These are phyloP conservation scores for Pelargonium citronellum DNA, from an alignment of 441 rosid genomes.

Conservation along the genomic window DNA sequence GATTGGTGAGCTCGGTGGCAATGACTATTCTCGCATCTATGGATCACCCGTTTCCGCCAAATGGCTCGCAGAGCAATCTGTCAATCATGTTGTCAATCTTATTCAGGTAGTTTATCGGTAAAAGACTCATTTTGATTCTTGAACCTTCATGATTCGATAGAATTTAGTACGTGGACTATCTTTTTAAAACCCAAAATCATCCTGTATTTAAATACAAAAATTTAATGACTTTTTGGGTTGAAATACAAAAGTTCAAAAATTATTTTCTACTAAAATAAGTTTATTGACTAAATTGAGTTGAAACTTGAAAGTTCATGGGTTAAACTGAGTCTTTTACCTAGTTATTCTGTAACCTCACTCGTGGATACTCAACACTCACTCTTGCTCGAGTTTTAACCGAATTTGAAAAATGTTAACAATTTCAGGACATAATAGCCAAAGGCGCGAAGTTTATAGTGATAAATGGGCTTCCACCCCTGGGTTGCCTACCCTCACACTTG, in stretches of 20 bases:
- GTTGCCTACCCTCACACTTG: conserved; percentile 36
- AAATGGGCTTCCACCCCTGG: conserved; percentile 44
- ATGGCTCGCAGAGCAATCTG: conserved; percentile 24
- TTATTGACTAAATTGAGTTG: too few relatives aligned
- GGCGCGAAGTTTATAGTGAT: conserved; percentile 43
- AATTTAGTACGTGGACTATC: too few relatives aligned
- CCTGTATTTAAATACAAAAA: too few relatives aligned
- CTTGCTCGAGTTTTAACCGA: background rate
- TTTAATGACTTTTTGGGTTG: too few relatives aligned
- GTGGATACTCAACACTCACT: background rate
- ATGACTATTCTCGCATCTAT: conserved; percentile 39
- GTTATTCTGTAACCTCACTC: background rate
- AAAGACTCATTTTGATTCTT: too few relatives aligned
- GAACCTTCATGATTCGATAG: too few relatives aligned
- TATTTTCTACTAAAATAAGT: too few relatives aligned
- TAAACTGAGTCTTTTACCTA: too few relatives aligned
- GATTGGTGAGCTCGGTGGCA: conserved; percentile 44
- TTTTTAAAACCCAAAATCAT: too few relatives aligned
- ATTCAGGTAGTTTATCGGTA: conserved; percentile 34
- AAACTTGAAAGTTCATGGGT: too few relatives aligned
- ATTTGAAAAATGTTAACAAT: background rate
- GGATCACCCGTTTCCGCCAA: conserved; percentile 19
- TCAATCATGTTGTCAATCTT: conserved; percentile 21
- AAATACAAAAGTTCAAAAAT: too few relatives aligned
- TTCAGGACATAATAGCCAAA: conserved; percentile 30